Evolutionary conservation across 192 early-diverging fungal species (phyloP), one percentile per base, ranked within the genome.

Genomic region (Spizellomyces sp.): DNA sequence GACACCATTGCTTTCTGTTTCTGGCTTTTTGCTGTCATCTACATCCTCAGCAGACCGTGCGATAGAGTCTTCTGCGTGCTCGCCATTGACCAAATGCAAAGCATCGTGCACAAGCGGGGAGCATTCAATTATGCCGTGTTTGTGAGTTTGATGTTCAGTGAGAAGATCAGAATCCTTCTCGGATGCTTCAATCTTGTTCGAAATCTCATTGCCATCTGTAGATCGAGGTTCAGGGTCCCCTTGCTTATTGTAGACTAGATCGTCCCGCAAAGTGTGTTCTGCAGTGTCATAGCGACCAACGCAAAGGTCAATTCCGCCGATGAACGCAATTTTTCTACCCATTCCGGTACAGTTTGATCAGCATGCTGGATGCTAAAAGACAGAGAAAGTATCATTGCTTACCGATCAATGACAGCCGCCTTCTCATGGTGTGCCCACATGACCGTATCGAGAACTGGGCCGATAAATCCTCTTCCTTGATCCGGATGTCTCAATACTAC

Each of bases 251-350:
- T 82, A 74, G 64, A 81, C 71, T 19, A 79, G 80, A 80, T 87
- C 90, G 79, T 95, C 93, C 17, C 83, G 80, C 68, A 95, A 76
- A 14, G 86, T 81, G 75, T 95, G 93, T 19, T 87, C 83, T 60
- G 90, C 87, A 15, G 89, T 93, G 75, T 95, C 93, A 68, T 87
- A 96, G 50, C 94, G 87, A 15, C 93, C 93, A 82, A 87, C 92
- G 79, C 93, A 95, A 61, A 93, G 74, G 75, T 95, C 93, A 27
- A 95, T 79, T 5, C 93, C 93, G 68, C 93, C 93, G 66, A 95
- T 88, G 52, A 94, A 95, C 3, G 91, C 93, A 64, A 94, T 73
- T 42, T 86, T 87, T 6, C 71, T 57, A 4, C 12, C 21, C 1
- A 41, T 41, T 12, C 1, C 14, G 1, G 59, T 17, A 12, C n/a